These are phyloP conservation scores for Cutaneotrichosporon sp. DNA, from an alignment of 1,284 basidiomycete genomes.

Conservation along the genomic window DNA sequence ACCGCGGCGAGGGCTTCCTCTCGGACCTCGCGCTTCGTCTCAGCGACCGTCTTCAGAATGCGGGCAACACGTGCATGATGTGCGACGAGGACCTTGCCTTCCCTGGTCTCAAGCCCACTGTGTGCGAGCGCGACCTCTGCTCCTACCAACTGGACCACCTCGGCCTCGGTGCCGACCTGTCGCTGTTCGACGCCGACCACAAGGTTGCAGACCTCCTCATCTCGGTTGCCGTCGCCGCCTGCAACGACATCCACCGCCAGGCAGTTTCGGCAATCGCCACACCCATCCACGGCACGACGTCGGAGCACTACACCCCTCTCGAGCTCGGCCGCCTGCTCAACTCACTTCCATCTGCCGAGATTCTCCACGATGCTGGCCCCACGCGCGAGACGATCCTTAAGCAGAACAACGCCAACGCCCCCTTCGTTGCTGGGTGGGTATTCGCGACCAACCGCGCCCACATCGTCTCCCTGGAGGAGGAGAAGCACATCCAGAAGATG, in stretches of 20 bases:
- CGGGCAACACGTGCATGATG: constrained; percentile 17
- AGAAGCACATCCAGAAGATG: constrained; percentile 10
- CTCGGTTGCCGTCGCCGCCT: constrained; percentile 6
- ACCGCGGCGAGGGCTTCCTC: constrained; percentile 12
- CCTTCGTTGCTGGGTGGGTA: constrained; percentile 9
- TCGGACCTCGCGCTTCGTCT: constrained; percentile 8
- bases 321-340: background rate
- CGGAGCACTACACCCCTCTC: background rate
- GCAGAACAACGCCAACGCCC: background rate
- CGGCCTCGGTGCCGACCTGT: constrained; percentile 12
- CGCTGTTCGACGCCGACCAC: constrained; percentile 11
- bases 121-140: constrained; percentile 14
- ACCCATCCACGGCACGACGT: background rate
- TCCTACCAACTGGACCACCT: constrained; percentile 14
- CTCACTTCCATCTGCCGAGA: background rate
- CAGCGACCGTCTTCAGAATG: constrained; percentile 11
- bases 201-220: constrained; percentile 18
- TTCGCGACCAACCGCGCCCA: constrained; percentile 22
- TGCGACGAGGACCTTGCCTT: constrained; percentile 9
- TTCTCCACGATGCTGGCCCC: background rate
- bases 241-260: background rate
- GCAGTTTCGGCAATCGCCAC: background rate
- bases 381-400: background rate
- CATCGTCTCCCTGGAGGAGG: constrained; percentile 9
- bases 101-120: constrained; percentile 19